A percentile compares a stretch with the other conserved stretches of the same genome.
These are phyloP conservation scores for Rhodotorula sp. DNA, from an alignment of 1,284 basidiomycete species.

Conservation along the genomic window DNA sequence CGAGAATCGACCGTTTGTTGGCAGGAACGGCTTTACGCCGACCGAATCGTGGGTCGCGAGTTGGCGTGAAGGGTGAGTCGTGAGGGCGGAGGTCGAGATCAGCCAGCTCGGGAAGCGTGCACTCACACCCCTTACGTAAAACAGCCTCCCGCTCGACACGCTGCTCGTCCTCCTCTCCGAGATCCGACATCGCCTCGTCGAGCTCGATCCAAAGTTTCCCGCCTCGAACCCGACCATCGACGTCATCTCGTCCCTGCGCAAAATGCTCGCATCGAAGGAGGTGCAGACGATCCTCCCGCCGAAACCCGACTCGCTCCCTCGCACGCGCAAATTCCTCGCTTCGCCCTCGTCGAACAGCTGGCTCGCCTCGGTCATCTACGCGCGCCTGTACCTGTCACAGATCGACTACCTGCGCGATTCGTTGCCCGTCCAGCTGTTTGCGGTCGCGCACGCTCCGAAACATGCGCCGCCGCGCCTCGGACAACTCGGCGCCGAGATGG, in stretches of 20 bases:
- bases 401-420: conserved; percentile 26
- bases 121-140: background rate
- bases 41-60: conserved; percentile 88
- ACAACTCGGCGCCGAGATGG: conserved; percentile 12
- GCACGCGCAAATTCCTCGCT: conserved; percentile 71
- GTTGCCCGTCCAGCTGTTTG: conserved; percentile 31
- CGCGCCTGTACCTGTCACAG: conserved; percentile 74
- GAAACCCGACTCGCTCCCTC: conserved; percentile 49
- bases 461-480: background rate
- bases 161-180: conserved; percentile 68
- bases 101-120: no score
- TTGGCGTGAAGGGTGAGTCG: conserved; percentile 75
- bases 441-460: conserved; percentile 20
- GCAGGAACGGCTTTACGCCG: conserved; percentile 76
- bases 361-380: conserved; percentile 88
- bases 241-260: conserved; percentile 49
- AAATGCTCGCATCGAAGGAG: conserved; percentile 60
- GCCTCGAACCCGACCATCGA: conserved; percentile 61
- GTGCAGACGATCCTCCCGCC: conserved; percentile 75
- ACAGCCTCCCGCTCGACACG: conserved; percentile 75
- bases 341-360: conserved; percentile 79
- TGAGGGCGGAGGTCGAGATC: no score
- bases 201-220: conserved; percentile 60
- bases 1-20: conserved; percentile 34
- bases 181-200: conserved; percentile 12